Conservation (phyloP, 208 protist genomes). For the Phytomonas serpens region DNA sequence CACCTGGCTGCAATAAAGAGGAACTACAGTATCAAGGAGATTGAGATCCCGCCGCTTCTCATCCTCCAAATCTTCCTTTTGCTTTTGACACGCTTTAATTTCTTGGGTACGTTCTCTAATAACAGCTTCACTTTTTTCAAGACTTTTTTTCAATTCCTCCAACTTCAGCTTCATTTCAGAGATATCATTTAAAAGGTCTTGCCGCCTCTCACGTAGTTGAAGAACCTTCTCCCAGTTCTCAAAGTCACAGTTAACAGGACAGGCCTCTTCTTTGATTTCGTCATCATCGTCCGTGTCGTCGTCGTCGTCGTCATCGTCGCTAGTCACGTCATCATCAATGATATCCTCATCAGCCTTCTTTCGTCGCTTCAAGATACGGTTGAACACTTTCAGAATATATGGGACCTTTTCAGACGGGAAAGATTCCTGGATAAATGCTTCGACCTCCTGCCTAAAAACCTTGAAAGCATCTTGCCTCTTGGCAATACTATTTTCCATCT, state of each 20-base stretch:
- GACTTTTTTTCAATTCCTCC: conserved; percentile 20
- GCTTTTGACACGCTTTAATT: conserved; percentile 57
- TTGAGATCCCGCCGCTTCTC: conserved; percentile 95
- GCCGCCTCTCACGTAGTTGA: conserved; percentile 78
- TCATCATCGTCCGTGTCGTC: conserved; percentile 86
- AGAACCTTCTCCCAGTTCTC: conserved; percentile 85
- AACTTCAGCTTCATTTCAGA: conserved; percentile 46
- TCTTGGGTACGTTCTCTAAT: conserved; percentile 59
- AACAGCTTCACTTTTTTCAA: conserved; percentile 38
- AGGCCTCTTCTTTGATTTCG: conserved; percentile 87
- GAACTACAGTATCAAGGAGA: conserved; percentile 89
- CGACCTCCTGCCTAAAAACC: conserved; percentile 60
- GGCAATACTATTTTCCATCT: conserved; percentile 47
- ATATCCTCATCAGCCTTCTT: conserved; percentile 58
- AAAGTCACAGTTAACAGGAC: conserved; percentile 80
- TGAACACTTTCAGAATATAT: conserved; percentile 87
- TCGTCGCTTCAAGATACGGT: conserved; percentile 90
- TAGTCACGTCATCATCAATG: conserved; percentile 80
- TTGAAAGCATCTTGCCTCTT: conserved; percentile 61
- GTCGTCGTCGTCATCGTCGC: conserved; percentile 73
- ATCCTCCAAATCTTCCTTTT: conserved; percentile 84
- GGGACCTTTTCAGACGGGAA: conserved; percentile 56
- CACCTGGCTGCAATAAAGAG: conserved; percentile 79
- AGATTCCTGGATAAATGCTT: conserved; percentile 76
- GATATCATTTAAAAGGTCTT: conserved; percentile 87